Evolutionary conservation across 2,329 filamentous ascomycete species (phyloP).

Genomic region (Arthrobotrys musiformis): DNA sequence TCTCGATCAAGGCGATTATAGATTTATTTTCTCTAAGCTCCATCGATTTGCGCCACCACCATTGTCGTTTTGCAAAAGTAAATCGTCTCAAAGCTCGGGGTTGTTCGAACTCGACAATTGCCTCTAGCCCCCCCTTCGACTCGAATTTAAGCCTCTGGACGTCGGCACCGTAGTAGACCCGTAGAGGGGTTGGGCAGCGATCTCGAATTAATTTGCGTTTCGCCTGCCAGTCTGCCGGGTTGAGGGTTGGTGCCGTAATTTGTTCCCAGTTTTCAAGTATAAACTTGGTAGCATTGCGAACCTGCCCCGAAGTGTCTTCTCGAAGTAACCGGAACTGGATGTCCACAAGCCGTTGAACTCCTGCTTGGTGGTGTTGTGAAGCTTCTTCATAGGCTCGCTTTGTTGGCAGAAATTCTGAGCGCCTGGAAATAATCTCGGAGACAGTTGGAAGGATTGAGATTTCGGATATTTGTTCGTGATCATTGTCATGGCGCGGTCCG

Average conservation of each 20-base stretch:
- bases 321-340: conserved; percentile 60
- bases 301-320: conserved; percentile 60
- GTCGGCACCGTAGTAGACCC: conserved; percentile 22
- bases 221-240: conserved; percentile 16
- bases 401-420: conserved; percentile 56
- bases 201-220: conserved; percentile 42
- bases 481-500: conserved; percentile 60
- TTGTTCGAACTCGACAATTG: conserved; percentile 45
- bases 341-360: conserved; percentile 60
- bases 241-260: conserved; percentile 4
- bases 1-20: conserved; percentile 41
- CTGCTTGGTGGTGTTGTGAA: conserved; percentile 59
- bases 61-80: conserved; percentile 27
- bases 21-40: conserved; percentile 56
- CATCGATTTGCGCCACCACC: conserved; percentile 44
- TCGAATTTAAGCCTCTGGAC: conserved; percentile 36
- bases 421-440: conserved; percentile 59
- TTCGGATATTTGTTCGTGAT: conserved; percentile 59
- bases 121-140: conserved; percentile 25
- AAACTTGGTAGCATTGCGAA: conserved; percentile 58
- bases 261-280: conserved; percentile 22
- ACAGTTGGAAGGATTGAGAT: conserved; percentile 61
- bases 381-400: conserved; percentile 49
- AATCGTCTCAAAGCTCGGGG: conserved; percentile 20
- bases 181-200: conserved; percentile 26